Conservation (phyloP, 2,329 filamentous ascomycete species). For the Venturia aucupariae region DNA sequence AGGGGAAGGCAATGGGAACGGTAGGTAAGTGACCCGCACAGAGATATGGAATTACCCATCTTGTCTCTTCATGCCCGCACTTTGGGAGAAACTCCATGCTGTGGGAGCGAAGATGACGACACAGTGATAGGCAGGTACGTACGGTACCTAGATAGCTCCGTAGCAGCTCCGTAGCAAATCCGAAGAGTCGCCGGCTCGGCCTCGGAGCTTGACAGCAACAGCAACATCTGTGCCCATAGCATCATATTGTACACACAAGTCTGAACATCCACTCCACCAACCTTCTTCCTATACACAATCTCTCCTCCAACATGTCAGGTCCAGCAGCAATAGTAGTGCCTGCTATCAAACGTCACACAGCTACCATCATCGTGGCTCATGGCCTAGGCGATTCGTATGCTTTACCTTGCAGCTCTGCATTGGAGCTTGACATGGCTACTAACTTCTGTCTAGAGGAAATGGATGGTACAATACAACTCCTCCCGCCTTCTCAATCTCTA, state of each 20-base stretch:
- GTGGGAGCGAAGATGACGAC: background rate
- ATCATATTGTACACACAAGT: background rate
- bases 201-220: background rate
- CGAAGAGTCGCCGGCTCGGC: background rate
- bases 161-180: background rate
- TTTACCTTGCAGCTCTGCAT: background rate
- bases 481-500: background rate
- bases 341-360: constrained; percentile 74
- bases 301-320: constrained; percentile 29
- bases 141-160: background rate
- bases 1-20: background rate
- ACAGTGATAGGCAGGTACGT: too few relatives aligned
- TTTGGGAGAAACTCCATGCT: too few relatives aligned
- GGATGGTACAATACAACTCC: constrained; percentile 51
- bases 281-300: background rate
- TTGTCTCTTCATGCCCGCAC: background rate
- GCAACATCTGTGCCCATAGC: too few relatives aligned
- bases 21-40: background rate
- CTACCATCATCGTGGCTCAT: constrained; percentile 89
- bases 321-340: constrained; percentile 59
- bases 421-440: background rate
- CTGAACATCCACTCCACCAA: background rate
- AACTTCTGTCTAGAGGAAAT: constrained; percentile 24
- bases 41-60: background rate
- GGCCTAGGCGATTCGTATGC: constrained; percentile 69